phyloP scores from a whole-genome alignment of 305 asterid genomes.

The Salvia sclarea region DNA sequence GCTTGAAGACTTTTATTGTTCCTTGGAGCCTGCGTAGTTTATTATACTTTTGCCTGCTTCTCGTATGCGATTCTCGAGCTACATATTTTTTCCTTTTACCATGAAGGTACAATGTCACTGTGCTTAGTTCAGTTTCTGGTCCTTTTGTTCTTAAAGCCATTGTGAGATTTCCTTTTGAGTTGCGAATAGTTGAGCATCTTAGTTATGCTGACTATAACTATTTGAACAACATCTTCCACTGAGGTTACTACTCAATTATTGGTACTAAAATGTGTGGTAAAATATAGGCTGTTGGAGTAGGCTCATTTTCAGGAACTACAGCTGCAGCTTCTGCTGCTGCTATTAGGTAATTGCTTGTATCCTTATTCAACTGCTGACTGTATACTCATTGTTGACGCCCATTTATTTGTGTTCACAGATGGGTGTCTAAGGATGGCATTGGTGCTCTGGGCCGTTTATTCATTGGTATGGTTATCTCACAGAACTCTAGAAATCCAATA shows the following conservation, averaged over 20 bases:
- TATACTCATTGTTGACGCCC: neutral
- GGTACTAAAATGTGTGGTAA: constrained; percentile 33
- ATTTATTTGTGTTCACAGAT: constrained; percentile 49
- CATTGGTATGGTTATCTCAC: constrained; percentile 59
- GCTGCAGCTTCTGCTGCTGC: constrained; percentile 98
- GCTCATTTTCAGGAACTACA: constrained; percentile 85
- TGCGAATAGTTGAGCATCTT: constrained; percentile 2
- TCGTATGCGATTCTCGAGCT: neutral
- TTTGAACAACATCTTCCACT: constrained; percentile 8
- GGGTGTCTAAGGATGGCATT: constrained; percentile 97
- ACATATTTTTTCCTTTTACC: neutral
- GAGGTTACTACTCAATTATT: constrained; percentile 17
- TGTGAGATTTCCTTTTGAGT: constrained; percentile 20
- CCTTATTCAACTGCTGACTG: constrained; percentile 15
- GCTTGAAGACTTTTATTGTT: constrained; percentile 13
- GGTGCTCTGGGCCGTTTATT: constrained; percentile 94
- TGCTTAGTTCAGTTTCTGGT: constrained; percentile 15
- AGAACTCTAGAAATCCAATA: constrained; percentile 24
- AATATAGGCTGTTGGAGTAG: constrained; percentile 90
- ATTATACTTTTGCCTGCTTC: neutral
- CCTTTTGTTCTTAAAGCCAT: constrained; percentile 10
- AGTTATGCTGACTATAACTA: constrained; percentile 19
- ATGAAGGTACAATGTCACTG: no score
- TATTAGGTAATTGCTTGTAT: constrained; percentile 57
- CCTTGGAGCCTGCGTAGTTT: neutral